These are phyloP conservation scores for Canavalia ensiformis DNA, from an alignment of 306 rosid genomes.

Conservation along the genomic window DNA sequence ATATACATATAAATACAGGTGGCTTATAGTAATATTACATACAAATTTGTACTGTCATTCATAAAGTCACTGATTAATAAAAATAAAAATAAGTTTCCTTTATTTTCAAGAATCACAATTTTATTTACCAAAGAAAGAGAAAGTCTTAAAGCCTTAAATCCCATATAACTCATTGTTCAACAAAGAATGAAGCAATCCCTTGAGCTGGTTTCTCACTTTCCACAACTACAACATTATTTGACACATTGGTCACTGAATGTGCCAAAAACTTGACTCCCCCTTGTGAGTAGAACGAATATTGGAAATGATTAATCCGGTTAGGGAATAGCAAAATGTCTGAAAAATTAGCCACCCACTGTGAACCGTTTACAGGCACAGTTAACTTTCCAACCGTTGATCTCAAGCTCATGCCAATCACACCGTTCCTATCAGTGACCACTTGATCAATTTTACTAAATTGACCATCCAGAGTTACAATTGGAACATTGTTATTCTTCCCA, in stretches of 20 bases:
- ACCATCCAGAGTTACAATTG: constrained; percentile 60
- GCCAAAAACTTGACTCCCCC: constrained; percentile 53
- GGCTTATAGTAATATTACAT: too few species aligned
- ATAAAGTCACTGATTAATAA: neutral
- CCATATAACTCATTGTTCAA: constrained; percentile 39
- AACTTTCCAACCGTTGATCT: constrained; percentile 63
- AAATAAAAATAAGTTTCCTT: neutral
- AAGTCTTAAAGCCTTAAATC: neutral
- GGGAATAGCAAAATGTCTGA: constrained; percentile 60
- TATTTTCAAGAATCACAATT: neutral
- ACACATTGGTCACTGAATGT: constrained; percentile 62
- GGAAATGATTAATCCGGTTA: constrained; percentile 55
- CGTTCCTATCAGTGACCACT: constrained; percentile 65
- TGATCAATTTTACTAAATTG: constrained; percentile 59
- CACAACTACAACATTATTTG: constrained; percentile 63
- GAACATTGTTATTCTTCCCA: constrained; percentile 50
- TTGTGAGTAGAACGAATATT: constrained; percentile 56
- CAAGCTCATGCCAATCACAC: constrained; percentile 58
- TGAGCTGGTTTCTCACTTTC: constrained; percentile 47
- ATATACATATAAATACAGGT: too few species aligned
- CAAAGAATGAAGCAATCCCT: constrained; percentile 45
- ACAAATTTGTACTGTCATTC: neutral
- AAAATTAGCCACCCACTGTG: constrained; percentile 71
- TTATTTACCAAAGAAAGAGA: neutral
- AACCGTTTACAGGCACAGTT: constrained; percentile 54